Base-by-base conservation (phyloP, 352 stramenopile genomes). In the Aphanomyces invadans region DNA sequence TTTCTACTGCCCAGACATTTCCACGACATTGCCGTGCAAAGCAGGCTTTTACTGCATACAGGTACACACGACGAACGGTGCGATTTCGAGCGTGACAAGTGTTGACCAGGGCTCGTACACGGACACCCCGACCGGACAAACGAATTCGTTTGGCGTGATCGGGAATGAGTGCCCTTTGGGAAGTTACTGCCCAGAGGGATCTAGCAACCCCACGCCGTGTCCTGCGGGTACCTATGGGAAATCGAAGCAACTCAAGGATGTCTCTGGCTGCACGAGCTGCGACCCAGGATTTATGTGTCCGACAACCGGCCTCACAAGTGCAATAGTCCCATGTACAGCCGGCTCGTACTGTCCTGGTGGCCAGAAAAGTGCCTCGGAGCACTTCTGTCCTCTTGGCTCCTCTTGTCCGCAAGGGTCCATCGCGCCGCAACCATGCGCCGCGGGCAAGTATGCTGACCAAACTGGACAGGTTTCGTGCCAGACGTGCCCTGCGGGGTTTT, bases 41-140 rank as follows among this genome's bases (percentile, higher is more conserved):
- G 68, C 79, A 36, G 90, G 90, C 0, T 96, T 90, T 68, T 96
- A 95, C 69, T 97, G 89, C 55, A 71, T 95, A 0, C 87, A 95
- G 46, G 60, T 57, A 54, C 21, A 17, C 21, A 49, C 55, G 9
- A 21, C 31, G 4, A 54, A 17, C 26, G 12, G 9, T 4, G 36
- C 17, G 9, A 54, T n/a, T n/a, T n/a, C n/a, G n/a, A n/a, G n/a
- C n/a, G n/a, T 10, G 25, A 10, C 49, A 56, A 17, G 10, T 19
- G 9, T 15, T 36, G 25, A 56, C 21, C 38, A 62, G 68, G 83
- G 84, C 5, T 92, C 83, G 15, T 95, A 79, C 69, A 93, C 84
- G 0, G 73, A 80, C 7, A 86, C 75, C 1, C 84, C 84, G 4
- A 92, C 82, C 0, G 84, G 86, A 0, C 72, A 90, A 66, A 82